phyloP scores from a whole-genome alignment of 139 green algal species.

The Coelastrella sp. region DNA sequence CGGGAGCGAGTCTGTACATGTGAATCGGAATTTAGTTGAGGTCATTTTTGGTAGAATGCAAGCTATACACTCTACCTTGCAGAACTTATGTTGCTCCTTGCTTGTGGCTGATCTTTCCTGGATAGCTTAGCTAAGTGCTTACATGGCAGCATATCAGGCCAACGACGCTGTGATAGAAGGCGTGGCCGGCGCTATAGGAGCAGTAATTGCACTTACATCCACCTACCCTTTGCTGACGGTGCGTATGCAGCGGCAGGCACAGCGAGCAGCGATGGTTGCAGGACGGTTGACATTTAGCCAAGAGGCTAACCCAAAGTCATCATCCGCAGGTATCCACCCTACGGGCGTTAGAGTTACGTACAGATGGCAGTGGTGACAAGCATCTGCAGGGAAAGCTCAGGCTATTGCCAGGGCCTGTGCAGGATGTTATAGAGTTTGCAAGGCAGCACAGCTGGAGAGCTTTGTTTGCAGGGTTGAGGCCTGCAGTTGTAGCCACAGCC shows the following conservation, averaged over 20 bases:
- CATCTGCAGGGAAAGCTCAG: constrained; percentile 40
- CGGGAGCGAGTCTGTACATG: no score
- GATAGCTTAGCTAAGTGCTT: not conserved
- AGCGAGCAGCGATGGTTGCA: not conserved
- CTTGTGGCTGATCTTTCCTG: no score
- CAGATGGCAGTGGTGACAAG: constrained; percentile 19
- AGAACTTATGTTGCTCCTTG: no score
- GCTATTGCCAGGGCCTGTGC: constrained; percentile 17
- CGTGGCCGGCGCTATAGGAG: constrained; percentile 62
- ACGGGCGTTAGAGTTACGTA: constrained; percentile 12
- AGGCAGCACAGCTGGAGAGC: constrained; percentile 56
- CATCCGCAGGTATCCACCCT: constrained; percentile 39
- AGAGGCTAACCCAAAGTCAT: no score
- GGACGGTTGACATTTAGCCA: no score
- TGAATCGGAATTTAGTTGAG: no score
- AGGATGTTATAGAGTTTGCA: constrained; percentile 48
- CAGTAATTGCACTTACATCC: constrained; percentile 56
- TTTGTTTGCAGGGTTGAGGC: constrained; percentile 78
- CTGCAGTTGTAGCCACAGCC: constrained; percentile 81
- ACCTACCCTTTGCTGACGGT: constrained; percentile 88
- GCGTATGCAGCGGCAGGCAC: not conserved
- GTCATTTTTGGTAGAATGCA: no score
- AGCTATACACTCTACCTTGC: no score
- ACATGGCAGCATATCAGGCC: not conserved
- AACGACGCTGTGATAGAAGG: constrained; percentile 61